phyloP scores from a whole-genome alignment of 257 asterid genomes.

The Penstemon davidsonii region DNA sequence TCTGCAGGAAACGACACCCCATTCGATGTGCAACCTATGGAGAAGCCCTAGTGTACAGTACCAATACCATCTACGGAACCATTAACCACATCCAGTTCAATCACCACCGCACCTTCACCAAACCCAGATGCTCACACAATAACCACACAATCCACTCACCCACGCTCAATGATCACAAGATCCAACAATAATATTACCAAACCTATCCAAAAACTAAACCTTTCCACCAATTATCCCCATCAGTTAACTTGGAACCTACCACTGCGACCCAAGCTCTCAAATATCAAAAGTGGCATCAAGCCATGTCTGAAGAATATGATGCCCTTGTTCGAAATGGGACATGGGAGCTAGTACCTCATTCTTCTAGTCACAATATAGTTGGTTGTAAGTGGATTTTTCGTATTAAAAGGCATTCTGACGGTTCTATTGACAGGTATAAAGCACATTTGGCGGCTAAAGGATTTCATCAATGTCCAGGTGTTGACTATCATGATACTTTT shows the following conservation, averaged over 20 bases:
- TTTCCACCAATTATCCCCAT: not conserved
- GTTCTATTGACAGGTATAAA: slow-evolving; percentile 2
- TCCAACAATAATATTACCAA: not conserved
- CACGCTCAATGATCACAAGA: not conserved
- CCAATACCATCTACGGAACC: not conserved
- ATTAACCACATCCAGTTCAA: not conserved
- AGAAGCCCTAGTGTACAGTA: not conserved
- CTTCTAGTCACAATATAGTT: not conserved
- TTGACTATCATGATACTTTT: not conserved
- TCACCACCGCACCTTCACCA: no score
- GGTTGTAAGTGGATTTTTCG: slow-evolving; percentile 10
- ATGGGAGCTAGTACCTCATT: slow-evolving; percentile 9
- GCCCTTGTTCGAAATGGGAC: not conserved
- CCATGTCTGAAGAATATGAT: not conserved
- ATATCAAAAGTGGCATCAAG: not conserved
- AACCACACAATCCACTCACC: not conserved
- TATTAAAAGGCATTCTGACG: not conserved
- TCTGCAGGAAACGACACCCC: no score
- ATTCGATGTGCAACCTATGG: no score
- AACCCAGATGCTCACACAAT: not conserved
- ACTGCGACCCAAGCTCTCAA: not conserved
- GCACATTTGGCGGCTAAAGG: slow-evolving; percentile 19
- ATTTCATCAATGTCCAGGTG: not conserved
- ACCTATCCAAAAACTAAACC: not conserved
- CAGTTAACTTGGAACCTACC: not conserved